Conservation (phyloP, 495 filamentous ascomycete species). For the Cryomyces antarcticus region DNA sequence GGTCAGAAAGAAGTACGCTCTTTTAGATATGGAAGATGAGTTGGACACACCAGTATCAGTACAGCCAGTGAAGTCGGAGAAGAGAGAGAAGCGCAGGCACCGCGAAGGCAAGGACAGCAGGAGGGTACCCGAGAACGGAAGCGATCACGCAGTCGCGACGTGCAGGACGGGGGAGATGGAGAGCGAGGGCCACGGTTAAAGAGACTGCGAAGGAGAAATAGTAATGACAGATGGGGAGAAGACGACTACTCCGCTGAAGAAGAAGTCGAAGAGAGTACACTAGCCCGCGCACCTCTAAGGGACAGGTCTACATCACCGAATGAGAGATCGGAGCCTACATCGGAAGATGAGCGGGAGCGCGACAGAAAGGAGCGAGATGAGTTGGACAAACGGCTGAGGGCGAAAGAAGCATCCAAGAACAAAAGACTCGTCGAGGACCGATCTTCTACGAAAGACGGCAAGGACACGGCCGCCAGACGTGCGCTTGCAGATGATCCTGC, state of each 20-base stretch:
- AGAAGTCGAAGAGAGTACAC: conserved; percentile 26
- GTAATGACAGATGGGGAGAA: conserved; percentile 23
- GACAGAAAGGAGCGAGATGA: conserved; percentile 56
- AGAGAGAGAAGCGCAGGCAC: conserved; percentile 21
- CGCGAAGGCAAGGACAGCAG: conserved; percentile 10
- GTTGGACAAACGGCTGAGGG: conserved; percentile 49
- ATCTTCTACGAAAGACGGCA: conserved; percentile 33
- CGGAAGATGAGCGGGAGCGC: conserved; percentile 32
- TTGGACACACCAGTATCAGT: conserved; percentile 14
- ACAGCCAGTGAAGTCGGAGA: background rate
- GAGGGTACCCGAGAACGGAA: conserved; percentile 13
- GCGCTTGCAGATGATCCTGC: conserved; percentile 44
- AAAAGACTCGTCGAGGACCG: conserved; percentile 43
- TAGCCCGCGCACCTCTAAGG: conserved; percentile 36
- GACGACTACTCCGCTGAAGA: conserved; percentile 38
- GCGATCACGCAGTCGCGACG: conserved; percentile 25
- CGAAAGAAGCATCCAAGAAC: conserved; percentile 49
- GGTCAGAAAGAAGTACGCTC: conserved; percentile 48
- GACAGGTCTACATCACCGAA: conserved; percentile 27
- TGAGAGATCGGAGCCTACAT: conserved; percentile 12
- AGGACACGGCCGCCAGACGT: conserved; percentile 35
- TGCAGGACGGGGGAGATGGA: conserved; percentile 24
- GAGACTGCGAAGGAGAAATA: conserved; percentile 31
- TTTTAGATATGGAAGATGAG: conserved; percentile 71
- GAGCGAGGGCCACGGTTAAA: conserved; percentile 23